Evolutionary conservation across 2,329 filamentous ascomycete species (phyloP).

Genomic region (Metarhizium guizhouense): DNA sequence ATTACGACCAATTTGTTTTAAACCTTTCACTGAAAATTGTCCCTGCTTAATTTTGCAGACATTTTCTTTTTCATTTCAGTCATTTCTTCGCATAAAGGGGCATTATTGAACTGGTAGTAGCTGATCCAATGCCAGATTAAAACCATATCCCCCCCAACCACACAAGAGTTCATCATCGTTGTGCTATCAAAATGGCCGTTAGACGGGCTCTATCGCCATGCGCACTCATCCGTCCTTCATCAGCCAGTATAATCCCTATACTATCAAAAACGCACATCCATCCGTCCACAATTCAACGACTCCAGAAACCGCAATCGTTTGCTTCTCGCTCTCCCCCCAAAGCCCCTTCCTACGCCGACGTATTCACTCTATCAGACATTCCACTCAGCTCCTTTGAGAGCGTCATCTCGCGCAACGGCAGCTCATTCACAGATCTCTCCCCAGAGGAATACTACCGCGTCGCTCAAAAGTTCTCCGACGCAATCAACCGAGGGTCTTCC

Average conservation of each 20-base stretch:
- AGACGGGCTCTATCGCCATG: not conserved
- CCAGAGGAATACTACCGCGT: slow-evolving; percentile 16
- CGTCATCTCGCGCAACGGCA: slow-evolving; percentile 9
- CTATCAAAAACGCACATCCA: not conserved
- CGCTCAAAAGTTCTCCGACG: slow-evolving; percentile 13
- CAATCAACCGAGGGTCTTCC: slow-evolving; percentile 12
- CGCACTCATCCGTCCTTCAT: not conserved
- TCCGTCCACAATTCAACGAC: not conserved
- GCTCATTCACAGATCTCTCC: slow-evolving; percentile 11
- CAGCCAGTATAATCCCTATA: not conserved
- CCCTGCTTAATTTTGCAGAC: no score
- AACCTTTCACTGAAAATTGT: no score
- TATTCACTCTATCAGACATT: slow-evolving; percentile 15
- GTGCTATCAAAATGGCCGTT: not conserved
- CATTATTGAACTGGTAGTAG: not conserved
- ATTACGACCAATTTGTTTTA: no score
- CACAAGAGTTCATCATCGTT: not conserved
- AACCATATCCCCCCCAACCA: not conserved
- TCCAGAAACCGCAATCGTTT: not conserved
- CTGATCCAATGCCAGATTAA: not conserved
- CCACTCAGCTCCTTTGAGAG: slow-evolving; percentile 13
- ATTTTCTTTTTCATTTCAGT: no score
- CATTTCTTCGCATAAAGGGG: not conserved
- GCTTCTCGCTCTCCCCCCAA: slow-evolving; percentile 5
- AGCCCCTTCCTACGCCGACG: slow-evolving; percentile 4